Evolutionary conservation across 371 early-diverging fungal species (phyloP).

Genomic region (Mortierella sp.): DNA sequence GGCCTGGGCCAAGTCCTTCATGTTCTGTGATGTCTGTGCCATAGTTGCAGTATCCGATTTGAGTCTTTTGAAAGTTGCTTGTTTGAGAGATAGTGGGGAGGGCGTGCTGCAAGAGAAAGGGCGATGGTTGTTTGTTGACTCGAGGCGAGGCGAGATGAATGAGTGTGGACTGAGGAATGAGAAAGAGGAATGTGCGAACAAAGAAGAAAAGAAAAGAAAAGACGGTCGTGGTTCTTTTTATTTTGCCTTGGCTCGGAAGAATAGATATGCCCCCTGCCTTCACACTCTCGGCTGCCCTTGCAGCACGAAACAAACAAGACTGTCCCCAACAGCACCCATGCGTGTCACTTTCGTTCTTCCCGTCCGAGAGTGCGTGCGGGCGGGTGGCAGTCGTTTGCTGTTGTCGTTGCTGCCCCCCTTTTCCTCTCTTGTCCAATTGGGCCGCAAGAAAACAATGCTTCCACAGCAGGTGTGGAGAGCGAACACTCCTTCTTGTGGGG

Average conservation of each 20-base stretch:
- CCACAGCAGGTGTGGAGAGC: constrained; percentile 3
- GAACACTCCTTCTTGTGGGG: not conserved
- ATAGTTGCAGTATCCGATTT: not conserved
- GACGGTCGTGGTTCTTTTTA: not conserved
- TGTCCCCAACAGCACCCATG: not conserved
- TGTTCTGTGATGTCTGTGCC: constrained; percentile 34
- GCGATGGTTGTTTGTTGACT: not conserved
- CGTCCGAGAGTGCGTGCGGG: not conserved
- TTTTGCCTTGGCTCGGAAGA: not conserved
- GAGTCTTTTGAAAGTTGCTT: not conserved
- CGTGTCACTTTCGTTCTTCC: constrained; percentile 6
- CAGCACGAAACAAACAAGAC: constrained; percentile 5
- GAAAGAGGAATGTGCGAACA: not conserved
- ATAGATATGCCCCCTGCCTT: not conserved
- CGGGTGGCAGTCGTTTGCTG: not conserved
- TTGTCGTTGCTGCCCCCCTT: not conserved
- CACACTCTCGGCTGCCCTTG: constrained; percentile 7
- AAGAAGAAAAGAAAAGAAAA: not conserved
- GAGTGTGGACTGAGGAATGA: not conserved
- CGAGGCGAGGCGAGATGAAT: not conserved
- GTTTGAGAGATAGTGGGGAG: not conserved
- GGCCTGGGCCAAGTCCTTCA: constrained; percentile 38
- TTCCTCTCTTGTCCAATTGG: not conserved
- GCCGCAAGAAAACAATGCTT: not conserved
- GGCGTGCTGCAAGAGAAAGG: not conserved